Evolutionary conservation across 257 asterid species (phyloP).

Genomic region (Nicotiana paniculata): DNA sequence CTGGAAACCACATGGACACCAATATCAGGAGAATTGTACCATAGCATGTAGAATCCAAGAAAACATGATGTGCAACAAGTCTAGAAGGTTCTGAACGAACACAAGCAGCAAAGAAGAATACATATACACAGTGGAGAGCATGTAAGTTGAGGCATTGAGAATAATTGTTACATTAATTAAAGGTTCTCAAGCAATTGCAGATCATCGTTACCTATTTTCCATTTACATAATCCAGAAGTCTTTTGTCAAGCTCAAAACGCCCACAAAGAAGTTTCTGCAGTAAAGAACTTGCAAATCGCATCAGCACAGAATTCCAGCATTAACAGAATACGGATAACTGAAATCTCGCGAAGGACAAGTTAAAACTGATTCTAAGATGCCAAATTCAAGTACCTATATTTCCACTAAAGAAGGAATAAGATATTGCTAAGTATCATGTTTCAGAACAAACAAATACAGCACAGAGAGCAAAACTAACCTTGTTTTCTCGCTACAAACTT

Average conservation of each 20-base stretch:
- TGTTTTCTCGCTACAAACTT: no score
- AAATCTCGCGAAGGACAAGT: not conserved
- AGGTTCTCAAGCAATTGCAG: not conserved
- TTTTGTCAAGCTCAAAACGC: conserved; percentile 88
- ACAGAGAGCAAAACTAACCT: not conserved
- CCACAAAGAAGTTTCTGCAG: conserved; percentile 77
- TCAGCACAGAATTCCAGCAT: not conserved
- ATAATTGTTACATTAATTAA: not conserved
- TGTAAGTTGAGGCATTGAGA: not conserved
- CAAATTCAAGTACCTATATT: not conserved
- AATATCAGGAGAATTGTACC: not conserved
- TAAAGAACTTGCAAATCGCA: not conserved
- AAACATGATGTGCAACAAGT: not conserved
- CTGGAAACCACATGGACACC: not conserved
- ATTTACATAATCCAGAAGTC: conserved; percentile 64
- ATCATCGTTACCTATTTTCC: conserved; percentile 51
- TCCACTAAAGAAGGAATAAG: not conserved
- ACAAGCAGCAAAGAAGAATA: not conserved
- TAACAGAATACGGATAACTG: not conserved
- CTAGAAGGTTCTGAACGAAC: not conserved
- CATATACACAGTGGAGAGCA: not conserved
- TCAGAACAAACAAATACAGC: not conserved
- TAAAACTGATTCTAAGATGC: conserved; percentile 1
- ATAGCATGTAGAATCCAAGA: not conserved
- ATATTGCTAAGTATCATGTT: not conserved